These are phyloP conservation scores for Mycena latifolia DNA, from an alignment of 768 basidiomycete species.

Conservation along the genomic window DNA sequence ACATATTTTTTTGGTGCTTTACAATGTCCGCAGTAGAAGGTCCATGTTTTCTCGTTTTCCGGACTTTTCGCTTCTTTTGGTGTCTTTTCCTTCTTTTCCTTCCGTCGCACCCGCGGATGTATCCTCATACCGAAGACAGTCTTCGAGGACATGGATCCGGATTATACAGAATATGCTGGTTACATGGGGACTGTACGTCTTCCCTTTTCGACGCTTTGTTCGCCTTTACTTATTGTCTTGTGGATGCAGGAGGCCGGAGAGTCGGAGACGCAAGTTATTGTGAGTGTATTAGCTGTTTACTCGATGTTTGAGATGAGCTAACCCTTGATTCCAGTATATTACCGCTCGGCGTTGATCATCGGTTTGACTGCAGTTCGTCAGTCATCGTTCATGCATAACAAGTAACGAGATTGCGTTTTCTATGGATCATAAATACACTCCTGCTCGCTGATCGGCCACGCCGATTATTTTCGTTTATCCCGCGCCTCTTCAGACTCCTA, in stretches of 20 bases:
- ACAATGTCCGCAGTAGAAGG: no score
- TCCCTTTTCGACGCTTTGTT: background rate
- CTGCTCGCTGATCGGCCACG: no score
- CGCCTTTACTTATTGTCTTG: conserved; percentile 9
- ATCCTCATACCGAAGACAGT: conserved; percentile 10
- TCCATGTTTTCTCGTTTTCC: no score
- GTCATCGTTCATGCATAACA: no score
- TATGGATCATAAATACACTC: no score
- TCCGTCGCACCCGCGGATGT: no score
- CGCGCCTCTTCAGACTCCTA: no score
- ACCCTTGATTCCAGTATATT: background rate
- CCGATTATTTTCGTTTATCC: no score
- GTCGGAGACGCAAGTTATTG: conserved; percentile 16
- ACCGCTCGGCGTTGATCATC: conserved; percentile 12
- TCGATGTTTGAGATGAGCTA: background rate
- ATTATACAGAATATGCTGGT: conserved; percentile 53
- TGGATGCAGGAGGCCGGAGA: conserved; percentile 20
- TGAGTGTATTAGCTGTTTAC: background rate
- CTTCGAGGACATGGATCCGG: conserved; percentile 49
- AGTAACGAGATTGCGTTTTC: no score
- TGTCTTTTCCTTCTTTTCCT: no score
- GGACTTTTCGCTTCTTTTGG: no score
- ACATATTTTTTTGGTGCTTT: no score
- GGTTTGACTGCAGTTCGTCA: background rate
- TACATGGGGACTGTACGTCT: conserved; percentile 56